Evolutionary conservation across 2,329 filamentous ascomycete genomes (phyloP).

Genomic region (Myriosclerotinia duriaeana): DNA sequence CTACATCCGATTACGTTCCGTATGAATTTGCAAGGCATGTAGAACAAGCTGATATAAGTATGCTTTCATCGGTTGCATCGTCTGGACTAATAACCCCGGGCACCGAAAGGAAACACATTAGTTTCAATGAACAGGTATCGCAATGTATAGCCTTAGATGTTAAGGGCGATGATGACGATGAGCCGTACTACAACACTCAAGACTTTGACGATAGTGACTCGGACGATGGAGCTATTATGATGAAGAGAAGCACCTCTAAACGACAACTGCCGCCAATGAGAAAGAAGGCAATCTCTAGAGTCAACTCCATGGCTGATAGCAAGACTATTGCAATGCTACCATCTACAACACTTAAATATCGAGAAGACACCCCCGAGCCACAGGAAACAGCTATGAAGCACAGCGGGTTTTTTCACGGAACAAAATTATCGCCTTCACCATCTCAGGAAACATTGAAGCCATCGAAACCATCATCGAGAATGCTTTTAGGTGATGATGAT

Average conservation of each 20-base stretch:
- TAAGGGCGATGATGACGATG: slow-evolving; percentile 74
- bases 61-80: slow-evolving; percentile 63
- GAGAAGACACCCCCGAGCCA: slow-evolving; percentile 60
- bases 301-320: slow-evolving; percentile 56
- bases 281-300: slow-evolving; percentile 42
- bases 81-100: slow-evolving; percentile 65
- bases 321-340: slow-evolving; percentile 69
- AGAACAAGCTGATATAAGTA: slow-evolving; percentile 46
- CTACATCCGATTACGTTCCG: slow-evolving; percentile 65
- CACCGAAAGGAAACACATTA: slow-evolving; percentile 80
- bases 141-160: slow-evolving; percentile 93
- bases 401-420: slow-evolving; percentile 49
- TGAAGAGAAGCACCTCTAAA: slow-evolving; percentile 66
- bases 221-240: slow-evolving; percentile 60
- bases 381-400: slow-evolving; percentile 63
- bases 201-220: slow-evolving; percentile 60
- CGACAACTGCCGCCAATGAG: slow-evolving; percentile 43
- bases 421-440: slow-evolving; percentile 58
- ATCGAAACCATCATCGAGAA: slow-evolving; percentile 57
- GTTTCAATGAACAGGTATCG: slow-evolving; percentile 93
- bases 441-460: slow-evolving; percentile 82
- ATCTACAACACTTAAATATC: slow-evolving; percentile 64
- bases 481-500: slow-evolving; percentile 55
- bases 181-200: slow-evolving; percentile 42
- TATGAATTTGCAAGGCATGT: slow-evolving; percentile 55